A percentile compares a stretch with the other conserved stretches of the same genome.
Evolutionary conservation across 164 flowering plant genomes (phyloP).

Genomic region (Warburgia ugandensis): DNA sequence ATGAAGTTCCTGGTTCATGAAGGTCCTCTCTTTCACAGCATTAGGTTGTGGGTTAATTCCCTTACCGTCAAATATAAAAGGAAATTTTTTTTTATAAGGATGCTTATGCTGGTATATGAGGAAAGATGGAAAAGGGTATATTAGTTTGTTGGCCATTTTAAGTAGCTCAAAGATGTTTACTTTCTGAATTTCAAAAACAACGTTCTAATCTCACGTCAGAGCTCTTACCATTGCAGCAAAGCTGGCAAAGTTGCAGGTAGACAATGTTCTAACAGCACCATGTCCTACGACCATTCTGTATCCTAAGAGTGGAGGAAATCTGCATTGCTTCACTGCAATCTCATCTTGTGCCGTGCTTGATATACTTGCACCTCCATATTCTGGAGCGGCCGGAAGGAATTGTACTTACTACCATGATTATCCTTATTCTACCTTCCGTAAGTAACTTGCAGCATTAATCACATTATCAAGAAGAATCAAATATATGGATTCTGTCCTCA

Average conservation of each 20-base stretch:
- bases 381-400: slow-evolving; percentile 64
- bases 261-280: slow-evolving; percentile 63
- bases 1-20: too few relatives aligned
- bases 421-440: slow-evolving; percentile 64
- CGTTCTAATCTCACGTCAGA: neutral
- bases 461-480: neutral
- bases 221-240: slow-evolving; percentile 42
- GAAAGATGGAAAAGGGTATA: too few relatives aligned
- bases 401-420: slow-evolving; percentile 86
- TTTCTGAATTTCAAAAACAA: neutral
- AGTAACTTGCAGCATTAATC: slow-evolving; percentile 14
- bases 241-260: slow-evolving; percentile 71
- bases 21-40: too few relatives aligned
- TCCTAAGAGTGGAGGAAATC: slow-evolving; percentile 76
- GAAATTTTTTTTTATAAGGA: too few relatives aligned
- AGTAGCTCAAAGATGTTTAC: neutral
- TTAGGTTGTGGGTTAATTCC: too few relatives aligned
- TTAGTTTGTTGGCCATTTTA: too few relatives aligned
- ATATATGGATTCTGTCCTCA: neutral
- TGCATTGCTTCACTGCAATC: slow-evolving; percentile 90
- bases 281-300: slow-evolving; percentile 59
- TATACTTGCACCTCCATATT: slow-evolving; percentile 83
- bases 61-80: too few relatives aligned
- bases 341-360: slow-evolving; percentile 94
- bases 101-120: too few relatives aligned